phyloP scores from a whole-genome alignment of 768 basidiomycete genomes.

The Suillus placidus region DNA sequence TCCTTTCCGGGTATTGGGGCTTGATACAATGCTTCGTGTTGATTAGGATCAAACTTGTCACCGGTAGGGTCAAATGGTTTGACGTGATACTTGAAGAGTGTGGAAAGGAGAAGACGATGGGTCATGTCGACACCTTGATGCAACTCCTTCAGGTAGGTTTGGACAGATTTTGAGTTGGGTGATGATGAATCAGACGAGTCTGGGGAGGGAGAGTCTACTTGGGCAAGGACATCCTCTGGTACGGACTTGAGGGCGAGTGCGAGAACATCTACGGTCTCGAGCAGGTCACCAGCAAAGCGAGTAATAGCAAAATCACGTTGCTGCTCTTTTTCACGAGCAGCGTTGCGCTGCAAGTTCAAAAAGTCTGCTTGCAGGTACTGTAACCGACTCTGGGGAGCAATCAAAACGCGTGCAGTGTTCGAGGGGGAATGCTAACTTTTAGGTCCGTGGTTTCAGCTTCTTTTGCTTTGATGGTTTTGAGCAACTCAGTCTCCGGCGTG shows the following conservation, averaged over 20 bases:
- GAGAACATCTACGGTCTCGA: constrained; percentile 91
- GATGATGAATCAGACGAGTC: constrained; percentile 36
- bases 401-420: constrained; percentile 8
- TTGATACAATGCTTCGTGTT: constrained; percentile 94
- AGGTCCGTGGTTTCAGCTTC: constrained; percentile 82
- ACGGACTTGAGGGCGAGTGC: constrained; percentile 82
- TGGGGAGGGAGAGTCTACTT: constrained; percentile 28
- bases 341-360: constrained; percentile 90
- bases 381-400: constrained; percentile 68
- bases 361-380: constrained; percentile 95
- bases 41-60: constrained; percentile 92
- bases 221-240: constrained; percentile 49
- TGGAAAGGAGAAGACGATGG: constrained; percentile 85
- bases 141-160: constrained; percentile 66
- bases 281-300: constrained; percentile 85
- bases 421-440: constrained; percentile 56
- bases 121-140: constrained; percentile 91
- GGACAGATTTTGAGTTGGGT: constrained; percentile 51
- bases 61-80: constrained; percentile 91
- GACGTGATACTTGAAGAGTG: constrained; percentile 89
- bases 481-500: constrained; percentile 41
- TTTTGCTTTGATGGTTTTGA: constrained; percentile 73
- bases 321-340: constrained; percentile 89
- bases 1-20: constrained; percentile 88
- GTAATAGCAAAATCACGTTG: constrained; percentile 93